Percentiles rank a stretch among this genome's conserved stretches.
Evolutionary conservation across 2,329 filamentous ascomycete genomes (phyloP).

Genomic region (Fusarium haematococcum): DNA sequence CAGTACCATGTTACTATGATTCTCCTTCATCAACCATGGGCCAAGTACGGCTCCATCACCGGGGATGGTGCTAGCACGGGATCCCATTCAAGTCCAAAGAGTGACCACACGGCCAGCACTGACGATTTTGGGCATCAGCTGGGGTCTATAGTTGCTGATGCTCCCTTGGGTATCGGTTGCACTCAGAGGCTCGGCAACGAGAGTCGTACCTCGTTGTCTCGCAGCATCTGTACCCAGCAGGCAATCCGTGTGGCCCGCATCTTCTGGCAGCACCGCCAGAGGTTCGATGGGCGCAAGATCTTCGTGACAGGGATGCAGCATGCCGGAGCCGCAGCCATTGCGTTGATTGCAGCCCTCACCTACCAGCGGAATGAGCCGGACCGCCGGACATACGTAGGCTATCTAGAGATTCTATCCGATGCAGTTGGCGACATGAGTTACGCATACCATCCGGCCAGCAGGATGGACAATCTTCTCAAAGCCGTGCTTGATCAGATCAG

Average conservation of each 20-base stretch:
- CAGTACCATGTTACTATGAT: constrained; percentile 67
- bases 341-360: constrained; percentile 62
- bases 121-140: constrained; percentile 33
- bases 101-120: constrained; percentile 28
- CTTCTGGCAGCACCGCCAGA: constrained; percentile 66
- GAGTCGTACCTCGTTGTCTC: constrained; percentile 58
- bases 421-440: constrained; percentile 65
- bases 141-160: constrained; percentile 28
- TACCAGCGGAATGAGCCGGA: constrained; percentile 52
- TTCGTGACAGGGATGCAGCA: constrained; percentile 65
- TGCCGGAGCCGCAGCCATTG: constrained; percentile 65
- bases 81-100: constrained; percentile 49
- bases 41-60: constrained; percentile 59
- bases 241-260: constrained; percentile 65
- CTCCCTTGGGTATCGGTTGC: constrained; percentile 47
- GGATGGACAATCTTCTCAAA: constrained; percentile 65
- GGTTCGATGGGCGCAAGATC: constrained; percentile 63
- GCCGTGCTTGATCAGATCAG: constrained; percentile 64
- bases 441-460: constrained; percentile 64
- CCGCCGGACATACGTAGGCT: constrained; percentile 55
- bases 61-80: constrained; percentile 46
- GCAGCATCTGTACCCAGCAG: constrained; percentile 66
- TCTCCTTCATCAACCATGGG: constrained; percentile 65
- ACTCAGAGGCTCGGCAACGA: constrained; percentile 53
- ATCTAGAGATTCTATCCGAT: constrained; percentile 64